A percentile compares a stretch with the other conserved stretches of the same genome.
These are phyloP conservation scores for Atractiella rhizophila DNA, from an alignment of 768 basidiomycete species.

Conservation along the genomic window DNA sequence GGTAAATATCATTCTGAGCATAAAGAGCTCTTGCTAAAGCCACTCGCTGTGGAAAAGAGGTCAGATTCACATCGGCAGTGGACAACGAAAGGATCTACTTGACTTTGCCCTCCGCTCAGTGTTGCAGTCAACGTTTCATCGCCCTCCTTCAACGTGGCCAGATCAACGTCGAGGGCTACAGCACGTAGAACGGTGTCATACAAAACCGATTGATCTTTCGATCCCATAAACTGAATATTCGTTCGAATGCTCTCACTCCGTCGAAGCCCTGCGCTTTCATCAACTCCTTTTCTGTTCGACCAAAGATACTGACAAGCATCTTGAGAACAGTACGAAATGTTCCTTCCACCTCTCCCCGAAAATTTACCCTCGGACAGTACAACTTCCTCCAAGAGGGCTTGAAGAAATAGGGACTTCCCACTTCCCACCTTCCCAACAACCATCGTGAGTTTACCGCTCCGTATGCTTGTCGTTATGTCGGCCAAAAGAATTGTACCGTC, in stretches of 20 bases:
- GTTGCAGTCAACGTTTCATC: constrained; percentile 1
- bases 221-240: constrained; percentile 4
- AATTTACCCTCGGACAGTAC: background rate
- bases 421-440: constrained; percentile 2
- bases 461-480: background rate
- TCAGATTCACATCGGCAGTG: background rate
- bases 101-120: constrained; percentile 4
- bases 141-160: background rate
- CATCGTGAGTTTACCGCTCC: constrained; percentile 1
- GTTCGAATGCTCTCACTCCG: constrained; percentile 3
- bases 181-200: constrained; percentile 3
- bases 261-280: no score
- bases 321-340: constrained; percentile 4
- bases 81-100: background rate
- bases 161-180: constrained; percentile 4
- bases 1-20: constrained; percentile 1
- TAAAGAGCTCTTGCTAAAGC: constrained; percentile 7
- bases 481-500: no score
- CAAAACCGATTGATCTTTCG: constrained; percentile 5
- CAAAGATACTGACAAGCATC: constrained; percentile 9
- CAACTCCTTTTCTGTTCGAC: no score
- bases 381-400: constrained; percentile 6
- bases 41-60: constrained; percentile 6
- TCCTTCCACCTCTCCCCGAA: no score
- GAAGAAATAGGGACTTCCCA: constrained; percentile 6